Conservation (phyloP, 306 rosid species). For the Castanopsis chinensis region DNA sequence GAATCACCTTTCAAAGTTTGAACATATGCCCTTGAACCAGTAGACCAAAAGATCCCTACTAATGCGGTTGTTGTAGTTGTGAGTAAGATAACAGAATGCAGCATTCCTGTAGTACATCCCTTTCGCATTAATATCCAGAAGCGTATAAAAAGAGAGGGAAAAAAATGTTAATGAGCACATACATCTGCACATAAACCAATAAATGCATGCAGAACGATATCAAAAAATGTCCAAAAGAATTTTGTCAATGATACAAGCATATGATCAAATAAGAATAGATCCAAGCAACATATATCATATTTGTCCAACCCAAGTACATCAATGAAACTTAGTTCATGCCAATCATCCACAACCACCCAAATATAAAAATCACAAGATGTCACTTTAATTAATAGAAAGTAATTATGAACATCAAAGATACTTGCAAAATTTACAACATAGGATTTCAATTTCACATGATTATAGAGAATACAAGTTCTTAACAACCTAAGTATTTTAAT, state of each 20-base stretch:
- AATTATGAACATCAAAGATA: background rate
- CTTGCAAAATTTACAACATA: background rate
- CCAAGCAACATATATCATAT: background rate
- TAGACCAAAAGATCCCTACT: conserved; percentile 61
- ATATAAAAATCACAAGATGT: background rate
- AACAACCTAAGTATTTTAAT: background rate
- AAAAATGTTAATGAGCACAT: background rate
- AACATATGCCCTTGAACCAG: conserved; percentile 81
- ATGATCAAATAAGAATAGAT: background rate
- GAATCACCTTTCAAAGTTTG: conserved; percentile 75
- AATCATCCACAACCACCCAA: background rate
- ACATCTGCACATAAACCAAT: background rate
- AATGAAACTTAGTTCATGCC: background rate
- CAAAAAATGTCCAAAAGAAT: conserved; percentile 13
- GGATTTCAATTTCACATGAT: background rate
- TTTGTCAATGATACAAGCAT: background rate
- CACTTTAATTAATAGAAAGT: background rate
- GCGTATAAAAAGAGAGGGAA: background rate
- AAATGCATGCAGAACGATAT: background rate
- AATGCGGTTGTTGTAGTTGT: conserved; percentile 52
- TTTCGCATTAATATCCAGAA: conserved; percentile 7
- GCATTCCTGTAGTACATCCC: conserved; percentile 62
- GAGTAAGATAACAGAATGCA: conserved; percentile 66
- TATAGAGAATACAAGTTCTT: background rate
- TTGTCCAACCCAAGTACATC: background rate